Conservation (phyloP, 805 yeast genomes). For the Candida pseudofarinosa region DNA sequence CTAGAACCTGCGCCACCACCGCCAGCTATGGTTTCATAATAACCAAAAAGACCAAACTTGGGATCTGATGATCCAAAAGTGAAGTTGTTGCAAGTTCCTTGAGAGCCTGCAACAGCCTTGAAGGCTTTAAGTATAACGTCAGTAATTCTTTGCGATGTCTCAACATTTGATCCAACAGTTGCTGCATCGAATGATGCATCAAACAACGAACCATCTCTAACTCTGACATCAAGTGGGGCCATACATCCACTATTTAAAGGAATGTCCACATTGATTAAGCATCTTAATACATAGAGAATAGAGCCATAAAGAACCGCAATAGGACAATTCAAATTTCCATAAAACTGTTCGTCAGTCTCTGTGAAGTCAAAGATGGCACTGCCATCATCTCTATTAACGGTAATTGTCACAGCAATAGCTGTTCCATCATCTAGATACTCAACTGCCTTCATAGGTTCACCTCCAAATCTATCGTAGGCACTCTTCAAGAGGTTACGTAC, state of each 20-base stretch:
- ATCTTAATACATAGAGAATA: slow-evolving; percentile 78
- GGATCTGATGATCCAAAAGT: slow-evolving; percentile 81
- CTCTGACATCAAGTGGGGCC: slow-evolving; percentile 62
- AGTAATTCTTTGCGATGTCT: slow-evolving; percentile 90
- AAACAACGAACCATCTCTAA: slow-evolving; percentile 39
- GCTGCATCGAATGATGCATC: slow-evolving; percentile 85
- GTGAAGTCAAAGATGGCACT: slow-evolving; percentile 75
- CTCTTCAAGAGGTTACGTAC: slow-evolving; percentile 28
- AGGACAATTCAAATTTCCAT: slow-evolving; percentile 92
- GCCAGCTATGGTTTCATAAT: slow-evolving; percentile 93
- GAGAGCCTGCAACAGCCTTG: slow-evolving; percentile 88
- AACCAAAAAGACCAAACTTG: slow-evolving; percentile 65
- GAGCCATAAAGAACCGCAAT: slow-evolving; percentile 87
- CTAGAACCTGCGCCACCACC: slow-evolving; percentile 90
- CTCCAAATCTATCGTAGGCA: slow-evolving; percentile 37
- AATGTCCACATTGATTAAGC: slow-evolving; percentile 79
- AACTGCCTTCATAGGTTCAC: slow-evolving; percentile 42
- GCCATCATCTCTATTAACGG: slow-evolving; percentile 45
- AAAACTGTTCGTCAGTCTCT: slow-evolving; percentile 83
- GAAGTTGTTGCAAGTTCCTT: slow-evolving; percentile 91
- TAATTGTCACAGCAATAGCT: slow-evolving; percentile 51
- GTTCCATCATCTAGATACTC: slow-evolving; percentile 86
- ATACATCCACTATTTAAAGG: slow-evolving; percentile 94
- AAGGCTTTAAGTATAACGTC: slow-evolving; percentile 87
- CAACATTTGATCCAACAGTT: slow-evolving; percentile 87